Evolutionary conservation across 805 yeast genomes (phyloP).

Genomic region (Yarrowia deformans): DNA sequence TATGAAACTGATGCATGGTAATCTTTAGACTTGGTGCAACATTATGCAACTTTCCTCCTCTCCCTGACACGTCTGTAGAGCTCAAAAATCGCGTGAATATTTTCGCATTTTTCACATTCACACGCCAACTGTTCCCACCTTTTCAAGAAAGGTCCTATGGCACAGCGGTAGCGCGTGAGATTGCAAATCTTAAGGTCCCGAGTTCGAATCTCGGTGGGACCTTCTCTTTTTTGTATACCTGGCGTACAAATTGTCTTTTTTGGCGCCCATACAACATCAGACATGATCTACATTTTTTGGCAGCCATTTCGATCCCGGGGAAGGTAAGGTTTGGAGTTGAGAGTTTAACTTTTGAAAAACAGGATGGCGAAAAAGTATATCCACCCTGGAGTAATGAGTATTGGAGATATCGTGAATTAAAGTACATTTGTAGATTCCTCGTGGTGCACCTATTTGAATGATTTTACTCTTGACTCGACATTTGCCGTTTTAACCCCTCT

Average conservation of each 20-base stretch:
- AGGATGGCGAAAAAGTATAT: too few relatives aligned
- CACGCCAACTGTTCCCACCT: background rate
- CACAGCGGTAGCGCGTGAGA: constrained; percentile 40
- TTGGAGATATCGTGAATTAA: too few relatives aligned
- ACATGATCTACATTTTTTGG: constrained; percentile 6
- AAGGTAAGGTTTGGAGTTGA: background rate
- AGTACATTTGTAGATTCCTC: too few relatives aligned
- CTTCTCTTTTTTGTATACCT: constrained; percentile 5
- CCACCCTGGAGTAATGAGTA: too few relatives aligned
- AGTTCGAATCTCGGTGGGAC: constrained; percentile 40
- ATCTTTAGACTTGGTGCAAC: too few relatives aligned
- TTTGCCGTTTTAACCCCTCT: background rate
- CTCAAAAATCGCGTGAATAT: background rate
- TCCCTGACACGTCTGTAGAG: constrained; percentile 4
- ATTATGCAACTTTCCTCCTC: too few relatives aligned
- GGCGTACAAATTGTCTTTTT: background rate
- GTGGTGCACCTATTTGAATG: too few relatives aligned
- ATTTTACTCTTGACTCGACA: background rate
- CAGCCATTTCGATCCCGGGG: background rate
- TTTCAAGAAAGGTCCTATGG: constrained; percentile 34
- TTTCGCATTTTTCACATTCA: background rate
- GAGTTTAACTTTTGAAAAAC: too few relatives aligned
- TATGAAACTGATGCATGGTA: background rate
- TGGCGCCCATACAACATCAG: background rate
- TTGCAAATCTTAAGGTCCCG: constrained; percentile 40